Conservation (phyloP, 1,284 basidiomycete genomes). For the Leucocoprinus gongylophorus region DNA sequence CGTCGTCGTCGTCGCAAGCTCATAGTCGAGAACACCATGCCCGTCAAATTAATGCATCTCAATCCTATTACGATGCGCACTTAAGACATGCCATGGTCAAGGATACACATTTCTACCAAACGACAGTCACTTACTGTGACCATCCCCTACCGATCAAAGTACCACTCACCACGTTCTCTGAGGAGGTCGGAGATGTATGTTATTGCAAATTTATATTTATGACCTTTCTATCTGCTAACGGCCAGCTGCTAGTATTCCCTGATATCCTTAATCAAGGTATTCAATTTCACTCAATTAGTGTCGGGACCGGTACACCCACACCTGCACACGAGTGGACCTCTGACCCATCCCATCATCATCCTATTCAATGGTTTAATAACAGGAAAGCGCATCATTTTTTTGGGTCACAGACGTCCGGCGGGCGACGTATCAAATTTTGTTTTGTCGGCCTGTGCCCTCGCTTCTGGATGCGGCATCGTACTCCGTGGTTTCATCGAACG, state of each 20-base stretch:
- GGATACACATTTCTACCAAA: constrained; percentile 93
- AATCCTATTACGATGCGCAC: constrained; percentile 37
- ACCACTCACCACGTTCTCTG: constrained; percentile 78
- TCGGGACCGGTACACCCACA: constrained; percentile 83
- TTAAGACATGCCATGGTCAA: constrained; percentile 51
- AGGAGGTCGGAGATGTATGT: constrained; percentile 91
- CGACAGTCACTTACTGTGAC: constrained; percentile 72
- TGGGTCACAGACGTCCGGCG: constrained; percentile 83
- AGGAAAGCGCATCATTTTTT: constrained; percentile 89
- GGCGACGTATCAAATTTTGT: constrained; percentile 87
- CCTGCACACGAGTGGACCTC: constrained; percentile 85
- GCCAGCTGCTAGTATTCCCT: constrained; percentile 72
- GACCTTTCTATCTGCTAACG: constrained; percentile 13
- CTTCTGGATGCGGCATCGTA: constrained; percentile 81
- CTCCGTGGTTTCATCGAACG: constrained; percentile 81
- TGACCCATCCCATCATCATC: constrained; percentile 89
- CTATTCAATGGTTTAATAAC: constrained; percentile 94
- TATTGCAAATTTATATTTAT: constrained; percentile 4
- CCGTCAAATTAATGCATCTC: constrained; percentile 27
- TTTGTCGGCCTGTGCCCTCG: constrained; percentile 88
- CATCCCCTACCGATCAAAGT: constrained; percentile 81
- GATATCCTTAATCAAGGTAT: constrained; percentile 84
- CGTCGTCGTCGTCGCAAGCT: constrained; percentile 55
- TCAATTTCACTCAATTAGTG: constrained; percentile 65
- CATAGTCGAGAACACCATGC: constrained; percentile 30